Percentiles rank a stretch among this genome's conserved stretches.
Conservation (phyloP, 805 yeast genomes). For the Candida peoriensis region DNA sequence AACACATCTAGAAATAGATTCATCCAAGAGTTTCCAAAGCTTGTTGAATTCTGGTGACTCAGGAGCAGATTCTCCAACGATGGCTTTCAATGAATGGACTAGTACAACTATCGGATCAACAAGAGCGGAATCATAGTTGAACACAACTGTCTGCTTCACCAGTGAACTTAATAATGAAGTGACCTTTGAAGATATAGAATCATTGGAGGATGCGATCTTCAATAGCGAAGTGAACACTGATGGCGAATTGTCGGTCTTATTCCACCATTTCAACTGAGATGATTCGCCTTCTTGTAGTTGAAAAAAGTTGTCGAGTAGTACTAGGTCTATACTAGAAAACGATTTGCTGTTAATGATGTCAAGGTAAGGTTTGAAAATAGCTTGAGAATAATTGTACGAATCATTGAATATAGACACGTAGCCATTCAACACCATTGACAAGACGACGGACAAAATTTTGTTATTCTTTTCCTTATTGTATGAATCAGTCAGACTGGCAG, state of each 20-base stretch:
- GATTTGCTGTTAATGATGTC: constrained; percentile 29
- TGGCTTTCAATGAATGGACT: constrained; percentile 39
- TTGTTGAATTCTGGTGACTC: constrained; percentile 19
- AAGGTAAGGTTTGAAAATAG: constrained; percentile 29
- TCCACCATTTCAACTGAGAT: constrained; percentile 77
- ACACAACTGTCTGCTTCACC: constrained; percentile 46
- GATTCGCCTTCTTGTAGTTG: constrained; percentile 52
- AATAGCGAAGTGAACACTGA: constrained; percentile 68
- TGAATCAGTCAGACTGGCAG: constrained; percentile 38
- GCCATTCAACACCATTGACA: constrained; percentile 38
- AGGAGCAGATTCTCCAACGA: constrained; percentile 9
- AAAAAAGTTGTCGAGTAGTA: constrained; percentile 54
- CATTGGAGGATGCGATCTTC: constrained; percentile 40
- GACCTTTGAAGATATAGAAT: constrained; percentile 38
- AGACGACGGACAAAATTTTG: constrained; percentile 43
- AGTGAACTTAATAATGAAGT: constrained; percentile 44
- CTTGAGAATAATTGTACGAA: constrained; percentile 25
- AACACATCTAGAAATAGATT: constrained; percentile 64
- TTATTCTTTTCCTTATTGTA: constrained; percentile 31
- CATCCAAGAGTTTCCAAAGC: constrained; percentile 68
- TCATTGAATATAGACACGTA: constrained; percentile 36
- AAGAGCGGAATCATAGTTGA: constrained; percentile 39
- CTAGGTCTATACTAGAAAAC: constrained; percentile 49
- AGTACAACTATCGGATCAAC: constrained; percentile 54
- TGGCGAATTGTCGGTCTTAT: constrained; percentile 37